Conservation (phyloP, 768 basidiomycete genomes). For the Mycena pura region DNA sequence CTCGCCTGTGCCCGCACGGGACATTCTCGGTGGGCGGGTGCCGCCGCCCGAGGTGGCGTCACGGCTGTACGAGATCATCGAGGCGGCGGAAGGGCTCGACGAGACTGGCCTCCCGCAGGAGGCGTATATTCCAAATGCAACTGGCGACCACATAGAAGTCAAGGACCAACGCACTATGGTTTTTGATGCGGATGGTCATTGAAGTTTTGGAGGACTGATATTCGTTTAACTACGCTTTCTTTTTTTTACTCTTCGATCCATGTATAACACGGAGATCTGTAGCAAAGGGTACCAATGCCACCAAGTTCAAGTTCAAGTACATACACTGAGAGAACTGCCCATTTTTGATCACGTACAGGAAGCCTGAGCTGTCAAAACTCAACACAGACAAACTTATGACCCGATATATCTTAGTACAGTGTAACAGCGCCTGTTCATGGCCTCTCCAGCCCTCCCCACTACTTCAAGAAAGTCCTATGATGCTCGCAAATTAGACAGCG, state of each 20-base stretch:
- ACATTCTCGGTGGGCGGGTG: constrained; percentile 92
- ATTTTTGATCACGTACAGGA: no score
- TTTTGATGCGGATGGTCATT: constrained; percentile 75
- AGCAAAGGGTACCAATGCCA: no score
- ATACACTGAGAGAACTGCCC: no score
- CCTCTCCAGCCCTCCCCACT: not conserved
- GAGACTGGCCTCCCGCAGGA: constrained; percentile 80
- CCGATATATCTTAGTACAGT: no score
- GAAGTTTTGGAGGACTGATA: constrained; percentile 5
- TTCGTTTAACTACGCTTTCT: not conserved
- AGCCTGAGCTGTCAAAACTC: no score
- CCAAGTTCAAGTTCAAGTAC: no score
- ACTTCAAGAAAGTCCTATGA: constrained; percentile 3
- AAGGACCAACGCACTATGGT: constrained; percentile 68
- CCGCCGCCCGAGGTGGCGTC: constrained; percentile 98
- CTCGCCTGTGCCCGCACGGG: constrained; percentile 83
- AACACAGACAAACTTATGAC: no score
- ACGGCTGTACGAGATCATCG: constrained; percentile 92
- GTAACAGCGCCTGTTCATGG: no score
- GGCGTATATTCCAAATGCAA: constrained; percentile 77
- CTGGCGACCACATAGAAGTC: constrained; percentile 62
- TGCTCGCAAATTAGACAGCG: constrained; percentile 18
- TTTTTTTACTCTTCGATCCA: not conserved
- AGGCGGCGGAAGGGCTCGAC: constrained; percentile 93
- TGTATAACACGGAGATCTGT: constrained; percentile 19